These are phyloP conservation scores for Rhamnella rubrinervis DNA, from an alignment of 331 rosid genomes.

Conservation along the genomic window DNA sequence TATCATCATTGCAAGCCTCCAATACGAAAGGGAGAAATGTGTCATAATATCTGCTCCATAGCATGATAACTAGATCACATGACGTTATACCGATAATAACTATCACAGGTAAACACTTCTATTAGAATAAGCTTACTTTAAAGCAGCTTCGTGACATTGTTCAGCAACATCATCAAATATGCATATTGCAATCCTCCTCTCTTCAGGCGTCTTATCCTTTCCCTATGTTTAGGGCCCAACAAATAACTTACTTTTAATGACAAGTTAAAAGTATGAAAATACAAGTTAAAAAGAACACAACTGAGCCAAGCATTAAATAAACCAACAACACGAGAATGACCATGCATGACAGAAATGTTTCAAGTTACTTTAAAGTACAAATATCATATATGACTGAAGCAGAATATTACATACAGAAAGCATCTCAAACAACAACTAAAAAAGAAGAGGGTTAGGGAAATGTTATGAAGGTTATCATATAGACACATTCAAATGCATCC, in stretches of 20 bases:
- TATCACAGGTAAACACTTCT: neutral
- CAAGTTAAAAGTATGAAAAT: neutral
- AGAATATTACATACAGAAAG: no score
- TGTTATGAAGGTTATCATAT: no score
- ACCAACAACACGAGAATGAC: no score
- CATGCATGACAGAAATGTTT: no score
- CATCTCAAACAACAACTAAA: no score
- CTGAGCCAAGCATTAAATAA: no score
- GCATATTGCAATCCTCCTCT: conserved; percentile 96
- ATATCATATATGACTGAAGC: no score
- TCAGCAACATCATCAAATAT: conserved; percentile 97
- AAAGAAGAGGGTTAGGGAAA: no score
- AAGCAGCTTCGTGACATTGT: conserved; percentile 93
- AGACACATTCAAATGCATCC: no score
- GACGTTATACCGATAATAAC: conserved; percentile 1
- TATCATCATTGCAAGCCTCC: conserved; percentile 98
- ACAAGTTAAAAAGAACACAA: conserved; percentile 6
- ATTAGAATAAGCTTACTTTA: conserved; percentile 51
- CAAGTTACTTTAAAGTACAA: no score
- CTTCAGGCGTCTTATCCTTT: conserved; percentile 94
- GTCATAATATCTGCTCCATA: conserved; percentile 79
- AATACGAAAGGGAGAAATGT: conserved; percentile 87
- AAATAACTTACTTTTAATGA: conserved; percentile 3
- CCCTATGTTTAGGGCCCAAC: conserved; percentile 47
- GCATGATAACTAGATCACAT: conserved; percentile 15